Conservation (phyloP, 495 filamentous ascomycete genomes). For the Mytilinidion resinicola region DNA sequence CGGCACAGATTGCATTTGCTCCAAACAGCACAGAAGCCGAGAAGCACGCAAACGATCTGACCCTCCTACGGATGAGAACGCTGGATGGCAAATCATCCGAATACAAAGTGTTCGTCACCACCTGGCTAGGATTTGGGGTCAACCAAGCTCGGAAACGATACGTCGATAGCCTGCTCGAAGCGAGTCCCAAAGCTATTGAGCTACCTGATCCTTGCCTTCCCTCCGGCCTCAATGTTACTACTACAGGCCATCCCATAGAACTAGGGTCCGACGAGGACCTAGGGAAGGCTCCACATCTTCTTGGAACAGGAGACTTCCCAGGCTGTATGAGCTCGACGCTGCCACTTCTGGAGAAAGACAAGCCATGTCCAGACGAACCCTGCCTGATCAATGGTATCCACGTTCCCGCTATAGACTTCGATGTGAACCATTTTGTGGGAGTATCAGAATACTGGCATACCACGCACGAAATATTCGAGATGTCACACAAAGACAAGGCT, state of each 20-base stretch:
- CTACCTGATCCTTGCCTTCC: constrained; percentile 91
- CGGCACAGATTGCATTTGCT: constrained; percentile 94
- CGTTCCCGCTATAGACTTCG: constrained; percentile 93
- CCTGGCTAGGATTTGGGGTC: constrained; percentile 94
- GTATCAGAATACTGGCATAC: constrained; percentile 99
- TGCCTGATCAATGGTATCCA: constrained; percentile 86
- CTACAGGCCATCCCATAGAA: constrained; percentile 38
- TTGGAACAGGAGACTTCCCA: constrained; percentile 80
- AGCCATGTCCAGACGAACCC: constrained; percentile 72
- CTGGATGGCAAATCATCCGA: constrained; percentile 70
- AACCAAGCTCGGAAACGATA: constrained; percentile 83
- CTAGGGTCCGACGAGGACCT: constrained; percentile 35
- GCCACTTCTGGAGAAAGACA: constrained; percentile 84
- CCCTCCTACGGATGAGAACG: constrained; percentile 73
- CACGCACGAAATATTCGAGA: constrained; percentile 88
- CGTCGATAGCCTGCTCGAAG: constrained; percentile 59
- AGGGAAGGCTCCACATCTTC: constrained; percentile 44
- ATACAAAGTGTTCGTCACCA: constrained; percentile 86
- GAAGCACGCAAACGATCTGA: constrained; percentile 87
- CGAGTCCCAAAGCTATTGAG: constrained; percentile 51
- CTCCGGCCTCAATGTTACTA: constrained; percentile 60
- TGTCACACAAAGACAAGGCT: constrained; percentile 68
- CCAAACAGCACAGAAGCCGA: constrained; percentile 86
- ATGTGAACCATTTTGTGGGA: constrained; percentile 95
- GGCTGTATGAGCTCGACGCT: constrained; percentile 78